Evolutionary conservation across 2,329 filamentous ascomycete species (phyloP).

Genomic region (Penicillium expansum): DNA sequence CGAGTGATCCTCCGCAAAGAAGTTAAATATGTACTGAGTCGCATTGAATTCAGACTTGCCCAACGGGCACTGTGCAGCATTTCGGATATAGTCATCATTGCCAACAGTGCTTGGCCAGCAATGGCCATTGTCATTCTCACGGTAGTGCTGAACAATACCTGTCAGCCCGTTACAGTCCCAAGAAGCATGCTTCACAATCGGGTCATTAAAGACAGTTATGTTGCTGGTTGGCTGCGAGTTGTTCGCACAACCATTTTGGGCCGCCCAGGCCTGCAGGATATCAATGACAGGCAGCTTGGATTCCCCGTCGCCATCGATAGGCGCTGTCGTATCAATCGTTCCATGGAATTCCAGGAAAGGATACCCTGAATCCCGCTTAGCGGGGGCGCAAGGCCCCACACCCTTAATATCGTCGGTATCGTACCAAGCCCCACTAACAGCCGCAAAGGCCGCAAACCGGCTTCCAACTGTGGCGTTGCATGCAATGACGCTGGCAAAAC

Average conservation of each 20-base stretch:
- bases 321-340: conserved; percentile 17
- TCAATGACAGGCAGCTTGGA: conserved; percentile 18
- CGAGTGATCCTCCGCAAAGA: conserved; percentile 24
- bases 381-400: conserved; percentile 23
- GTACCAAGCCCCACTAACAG: conserved; percentile 50
- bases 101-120: conserved; percentile 21
- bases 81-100: conserved; percentile 13
- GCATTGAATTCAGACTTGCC: conserved; percentile 21
- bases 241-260: conserved; percentile 15
- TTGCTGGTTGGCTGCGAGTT: conserved; percentile 16
- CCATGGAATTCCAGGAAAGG: conserved; percentile 28
- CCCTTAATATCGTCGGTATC: conserved; percentile 19
- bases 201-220: conserved; percentile 15
- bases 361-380: conserved; percentile 30
- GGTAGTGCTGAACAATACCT: conserved; percentile 23
- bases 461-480: conserved; percentile 45
- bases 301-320: conserved; percentile 15
- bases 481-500: conserved; percentile 48
- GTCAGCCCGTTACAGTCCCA: conserved; percentile 18
- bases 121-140: conserved; percentile 19
- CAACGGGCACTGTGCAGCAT: conserved; percentile 12
- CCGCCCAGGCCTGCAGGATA: conserved; percentile 19
- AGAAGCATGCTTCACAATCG: conserved; percentile 18
- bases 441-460: conserved; percentile 51
- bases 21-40: conserved; percentile 22